These are phyloP conservation scores for Leptographium galeiforme DNA, from an alignment of 2,329 filamentous ascomycete genomes.

Conservation along the genomic window DNA sequence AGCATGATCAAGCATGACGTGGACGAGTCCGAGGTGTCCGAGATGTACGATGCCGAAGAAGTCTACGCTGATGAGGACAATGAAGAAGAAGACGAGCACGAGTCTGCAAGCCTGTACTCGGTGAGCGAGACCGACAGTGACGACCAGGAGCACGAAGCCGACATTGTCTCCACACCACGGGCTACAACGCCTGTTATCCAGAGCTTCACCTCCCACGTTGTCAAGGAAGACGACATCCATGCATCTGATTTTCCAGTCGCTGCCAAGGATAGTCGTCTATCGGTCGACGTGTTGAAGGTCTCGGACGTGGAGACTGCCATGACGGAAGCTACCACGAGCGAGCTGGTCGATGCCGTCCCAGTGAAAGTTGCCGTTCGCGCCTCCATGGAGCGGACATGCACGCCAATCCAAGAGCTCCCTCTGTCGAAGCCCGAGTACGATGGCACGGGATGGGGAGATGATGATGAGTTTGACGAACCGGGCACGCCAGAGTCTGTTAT, in stretches of 20 bases:
- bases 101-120: neutral
- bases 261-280: constrained; percentile 11
- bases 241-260: constrained; percentile 2
- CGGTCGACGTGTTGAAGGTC: constrained; percentile 5
- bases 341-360: constrained; percentile 17
- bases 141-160: constrained; percentile 24
- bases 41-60: constrained; percentile 38
- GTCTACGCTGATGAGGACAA: constrained; percentile 16
- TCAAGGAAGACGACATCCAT: constrained; percentile 9
- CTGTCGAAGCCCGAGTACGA: constrained; percentile 50
- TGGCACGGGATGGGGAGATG: constrained; percentile 46
- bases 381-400: constrained; percentile 28
- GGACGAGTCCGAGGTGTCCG: constrained; percentile 19
- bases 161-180: constrained; percentile 38
- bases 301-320: constrained; percentile 26
- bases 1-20: constrained; percentile 13
- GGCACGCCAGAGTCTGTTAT: constrained; percentile 85
- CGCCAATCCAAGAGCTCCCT: constrained; percentile 34
- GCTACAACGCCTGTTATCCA: constrained; percentile 25
- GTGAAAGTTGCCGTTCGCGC: constrained; percentile 24
- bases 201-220: constrained; percentile 8
- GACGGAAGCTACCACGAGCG: neutral
- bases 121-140: constrained; percentile 29
- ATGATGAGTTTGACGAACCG: constrained; percentile 44
- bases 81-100: constrained; percentile 11